Percentiles rank a stretch among this genome's conserved stretches.
Evolutionary conservation across 2,329 filamentous ascomycete genomes (phyloP).

Genomic region (Colletotrichum salicis): DNA sequence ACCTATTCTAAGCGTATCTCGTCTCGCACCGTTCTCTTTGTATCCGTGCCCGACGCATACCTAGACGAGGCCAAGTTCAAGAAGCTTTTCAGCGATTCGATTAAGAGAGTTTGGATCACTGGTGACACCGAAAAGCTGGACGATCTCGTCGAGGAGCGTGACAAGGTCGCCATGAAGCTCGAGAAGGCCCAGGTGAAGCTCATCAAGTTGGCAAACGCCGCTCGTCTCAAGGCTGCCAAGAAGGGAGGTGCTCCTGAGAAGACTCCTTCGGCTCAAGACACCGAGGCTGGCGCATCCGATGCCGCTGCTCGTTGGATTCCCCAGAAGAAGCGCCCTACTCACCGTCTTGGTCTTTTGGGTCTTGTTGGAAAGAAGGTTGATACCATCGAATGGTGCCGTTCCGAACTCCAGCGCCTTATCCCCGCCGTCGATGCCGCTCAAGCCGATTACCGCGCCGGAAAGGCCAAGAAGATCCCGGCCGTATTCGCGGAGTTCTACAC

Average conservation of each 20-base stretch:
- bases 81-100: conserved; percentile 82
- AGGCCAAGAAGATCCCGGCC: conserved; percentile 74
- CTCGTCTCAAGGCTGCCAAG: conserved; percentile 74
- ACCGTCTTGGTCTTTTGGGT: conserved; percentile 68
- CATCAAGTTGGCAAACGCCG: conserved; percentile 80
- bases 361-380: conserved; percentile 86
- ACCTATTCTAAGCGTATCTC: conserved; percentile 87
- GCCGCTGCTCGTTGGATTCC: conserved; percentile 79
- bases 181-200: conserved; percentile 89
- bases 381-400: conserved; percentile 89
- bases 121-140: conserved; percentile 81
- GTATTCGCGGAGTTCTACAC: conserved; percentile 92
- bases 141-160: conserved; percentile 82
- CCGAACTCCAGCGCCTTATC: conserved; percentile 76
- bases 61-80: conserved; percentile 81
- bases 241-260: conserved; percentile 60
- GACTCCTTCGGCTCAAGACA: conserved; percentile 62
- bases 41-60: conserved; percentile 82
- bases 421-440: conserved; percentile 76
- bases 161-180: conserved; percentile 82
- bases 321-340: conserved; percentile 78
- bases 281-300: conserved; percentile 74
- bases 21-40: conserved; percentile 89
- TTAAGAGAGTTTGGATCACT: conserved; percentile 86
- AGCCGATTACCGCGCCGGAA: conserved; percentile 71